phyloP scores from a whole-genome alignment of 495 filamentous ascomycete genomes.

The Talaromyces ruber region DNA sequence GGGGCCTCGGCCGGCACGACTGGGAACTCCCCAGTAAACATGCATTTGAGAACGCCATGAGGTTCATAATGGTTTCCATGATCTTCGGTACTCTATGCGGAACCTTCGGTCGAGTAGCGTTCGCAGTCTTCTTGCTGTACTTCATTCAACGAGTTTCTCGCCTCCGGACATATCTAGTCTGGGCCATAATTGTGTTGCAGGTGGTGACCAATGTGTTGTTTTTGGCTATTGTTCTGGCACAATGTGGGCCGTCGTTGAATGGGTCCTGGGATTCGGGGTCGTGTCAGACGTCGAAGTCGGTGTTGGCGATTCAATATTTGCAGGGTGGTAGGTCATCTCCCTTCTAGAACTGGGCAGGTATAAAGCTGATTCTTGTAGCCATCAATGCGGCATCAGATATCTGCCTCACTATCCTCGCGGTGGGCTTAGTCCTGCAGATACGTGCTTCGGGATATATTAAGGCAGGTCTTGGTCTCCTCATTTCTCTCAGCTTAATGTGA shows the following conservation, averaged over 20 bases:
- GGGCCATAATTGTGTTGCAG: not conserved
- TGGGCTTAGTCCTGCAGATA: not conserved
- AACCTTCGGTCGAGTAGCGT: not conserved
- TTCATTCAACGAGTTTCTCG: not conserved
- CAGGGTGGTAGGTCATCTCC: not conserved
- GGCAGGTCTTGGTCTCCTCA: not conserved
- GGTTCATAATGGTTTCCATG: not conserved
- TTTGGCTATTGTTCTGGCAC: not conserved
- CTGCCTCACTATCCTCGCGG: not conserved
- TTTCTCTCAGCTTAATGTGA: slow-evolving; percentile 4
- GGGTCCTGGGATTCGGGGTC: not conserved
- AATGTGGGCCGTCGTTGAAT: not conserved
- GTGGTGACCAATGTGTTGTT: not conserved
- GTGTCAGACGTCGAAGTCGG: not conserved
- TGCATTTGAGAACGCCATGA: not conserved
- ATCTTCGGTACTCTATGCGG: not conserved
- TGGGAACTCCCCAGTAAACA: not conserved
- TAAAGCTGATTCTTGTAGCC: not conserved
- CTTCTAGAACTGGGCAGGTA: not conserved
- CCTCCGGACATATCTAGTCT: not conserved
- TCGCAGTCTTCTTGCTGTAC: not conserved
- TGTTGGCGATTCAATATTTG: not conserved
- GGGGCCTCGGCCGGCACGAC: slow-evolving; percentile 1
- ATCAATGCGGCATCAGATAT: slow-evolving; percentile 4
- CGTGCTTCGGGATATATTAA: not conserved